A percentile compares a stretch with the other conserved stretches of the same genome.
These are phyloP conservation scores for Malassezia psittaci DNA, from an alignment of 1,284 basidiomycete genomes.

Conservation along the genomic window DNA sequence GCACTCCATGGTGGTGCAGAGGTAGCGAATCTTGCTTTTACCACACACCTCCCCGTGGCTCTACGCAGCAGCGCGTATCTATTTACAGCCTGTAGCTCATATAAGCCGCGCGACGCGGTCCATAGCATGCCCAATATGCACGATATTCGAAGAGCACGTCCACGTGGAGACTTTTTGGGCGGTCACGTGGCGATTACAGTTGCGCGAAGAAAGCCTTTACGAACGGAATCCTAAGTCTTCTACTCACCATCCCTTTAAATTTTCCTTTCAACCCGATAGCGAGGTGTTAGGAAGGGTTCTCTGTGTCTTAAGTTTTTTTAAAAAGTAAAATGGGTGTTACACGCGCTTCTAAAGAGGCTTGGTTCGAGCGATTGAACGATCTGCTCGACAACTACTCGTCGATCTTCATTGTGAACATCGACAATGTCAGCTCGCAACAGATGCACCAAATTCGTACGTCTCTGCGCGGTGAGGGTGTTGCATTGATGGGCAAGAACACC, in stretches of 20 bases:
- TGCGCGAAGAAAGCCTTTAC: not conserved
- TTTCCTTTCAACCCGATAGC: constrained; percentile 35
- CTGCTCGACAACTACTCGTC: constrained; percentile 82
- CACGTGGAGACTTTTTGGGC: no score
- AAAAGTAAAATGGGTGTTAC: constrained; percentile 68
- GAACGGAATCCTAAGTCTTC: not conserved
- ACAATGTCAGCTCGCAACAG: constrained; percentile 99
- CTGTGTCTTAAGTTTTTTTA: no score
- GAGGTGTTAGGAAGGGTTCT: constrained; percentile 40
- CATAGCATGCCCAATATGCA: no score
- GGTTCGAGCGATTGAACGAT: constrained; percentile 90
- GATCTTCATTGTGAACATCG: constrained; percentile 98
- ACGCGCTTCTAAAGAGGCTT: constrained; percentile 79
- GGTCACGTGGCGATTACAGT: constrained; percentile 4
- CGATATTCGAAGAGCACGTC: no score
- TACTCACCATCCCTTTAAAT: constrained; percentile 21
- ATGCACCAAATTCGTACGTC: constrained; percentile 95
- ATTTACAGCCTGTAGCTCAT: no score
- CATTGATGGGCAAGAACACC: constrained; percentile 99
- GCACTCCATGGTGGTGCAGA: no score
- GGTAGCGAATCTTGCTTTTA: no score
- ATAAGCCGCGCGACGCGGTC: no score
- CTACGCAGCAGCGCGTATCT: no score
- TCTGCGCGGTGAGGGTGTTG: constrained; percentile 85
- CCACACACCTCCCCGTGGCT: no score